Percentiles rank a stretch among this genome's conserved stretches.
Evolutionary conservation across 2,329 filamentous ascomycete species (phyloP).

Genomic region (Epichloe gansuensis): DNA sequence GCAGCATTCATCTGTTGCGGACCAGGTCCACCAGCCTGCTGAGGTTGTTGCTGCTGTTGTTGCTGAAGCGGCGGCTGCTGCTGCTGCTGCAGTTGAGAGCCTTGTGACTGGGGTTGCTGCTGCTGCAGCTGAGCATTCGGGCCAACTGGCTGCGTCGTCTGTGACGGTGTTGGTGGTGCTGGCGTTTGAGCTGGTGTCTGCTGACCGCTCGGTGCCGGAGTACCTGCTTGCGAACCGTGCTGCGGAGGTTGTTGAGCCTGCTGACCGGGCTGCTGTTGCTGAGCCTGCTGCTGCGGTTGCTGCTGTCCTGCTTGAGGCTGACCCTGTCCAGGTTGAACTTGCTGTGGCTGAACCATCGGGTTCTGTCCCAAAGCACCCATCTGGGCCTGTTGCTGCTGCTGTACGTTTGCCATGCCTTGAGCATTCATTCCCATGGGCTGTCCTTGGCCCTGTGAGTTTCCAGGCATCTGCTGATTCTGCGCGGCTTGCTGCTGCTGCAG

Average conservation of each 20-base stretch:
- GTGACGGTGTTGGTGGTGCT: constrained; percentile 17
- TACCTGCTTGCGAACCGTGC: constrained; percentile 7
- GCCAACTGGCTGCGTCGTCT: constrained; percentile 8
- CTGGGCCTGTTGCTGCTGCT: constrained; percentile 10
- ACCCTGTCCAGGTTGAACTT: constrained; percentile 13
- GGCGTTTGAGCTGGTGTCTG: constrained; percentile 32
- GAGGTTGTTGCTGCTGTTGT: constrained; percentile 17
- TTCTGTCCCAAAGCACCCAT: constrained; percentile 9
- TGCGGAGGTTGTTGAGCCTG: constrained; percentile 30
- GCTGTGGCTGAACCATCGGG: constrained; percentile 11
- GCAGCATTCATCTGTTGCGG: constrained; percentile 20
- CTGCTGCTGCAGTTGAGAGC: constrained; percentile 1
- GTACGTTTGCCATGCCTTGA: constrained; percentile 32
- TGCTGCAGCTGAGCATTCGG: constrained; percentile 24
- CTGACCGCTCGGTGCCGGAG: constrained; percentile 7
- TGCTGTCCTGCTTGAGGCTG: constrained; percentile 19
- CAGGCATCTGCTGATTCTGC: constrained; percentile 28
- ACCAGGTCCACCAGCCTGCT: constrained; percentile 5
- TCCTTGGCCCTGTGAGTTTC: constrained; percentile 23
- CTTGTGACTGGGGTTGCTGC: constrained; percentile 11
- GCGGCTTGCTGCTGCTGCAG: constrained; percentile 21
- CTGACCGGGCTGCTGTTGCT: constrained; percentile 29
- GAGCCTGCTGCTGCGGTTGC: constrained; percentile 37
- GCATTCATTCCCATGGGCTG: constrained; percentile 37
- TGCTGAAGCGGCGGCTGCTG: constrained; percentile 8